Percentiles rank a stretch among this genome's conserved stretches.
Conservation (phyloP, 495 filamentous ascomycete genomes). For the Talaromyces borbonicus region DNA sequence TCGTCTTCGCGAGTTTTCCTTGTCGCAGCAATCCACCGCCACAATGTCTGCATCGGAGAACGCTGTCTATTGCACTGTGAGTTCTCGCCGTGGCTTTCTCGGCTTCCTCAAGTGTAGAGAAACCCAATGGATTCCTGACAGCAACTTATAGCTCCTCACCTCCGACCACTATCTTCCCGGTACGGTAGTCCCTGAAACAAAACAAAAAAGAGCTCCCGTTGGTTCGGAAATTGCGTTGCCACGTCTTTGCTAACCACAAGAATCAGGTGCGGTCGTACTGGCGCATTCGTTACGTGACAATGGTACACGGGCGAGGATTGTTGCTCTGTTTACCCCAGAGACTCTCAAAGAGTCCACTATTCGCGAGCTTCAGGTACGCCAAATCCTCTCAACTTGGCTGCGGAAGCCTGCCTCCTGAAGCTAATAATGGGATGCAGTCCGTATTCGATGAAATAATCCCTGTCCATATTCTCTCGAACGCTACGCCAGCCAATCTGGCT, state of each 20-base stretch:
- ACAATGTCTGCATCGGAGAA: constrained; percentile 23
- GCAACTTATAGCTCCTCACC: constrained; percentile 60
- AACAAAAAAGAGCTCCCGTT: no score
- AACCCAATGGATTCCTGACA: constrained; percentile 1
- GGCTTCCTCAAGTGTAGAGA: not conserved
- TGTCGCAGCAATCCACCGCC: not conserved
- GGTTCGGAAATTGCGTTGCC: not conserved
- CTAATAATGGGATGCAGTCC: constrained; percentile 38
- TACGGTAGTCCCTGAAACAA: constrained; percentile 28
- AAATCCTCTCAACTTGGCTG: not conserved
- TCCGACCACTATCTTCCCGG: constrained; percentile 88
- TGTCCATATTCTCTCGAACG: constrained; percentile 66
- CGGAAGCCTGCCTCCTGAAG: not conserved
- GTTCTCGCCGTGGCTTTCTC: constrained; percentile 3
- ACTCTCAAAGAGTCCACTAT: constrained; percentile 62
- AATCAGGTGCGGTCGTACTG: constrained; percentile 77
- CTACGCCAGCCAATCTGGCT: constrained; percentile 69
- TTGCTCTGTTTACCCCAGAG: constrained; percentile 71
- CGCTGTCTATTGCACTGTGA: constrained; percentile 51
- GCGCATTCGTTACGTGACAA: constrained; percentile 92
- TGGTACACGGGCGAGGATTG: constrained; percentile 77
- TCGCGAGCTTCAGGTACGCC: constrained; percentile 61
- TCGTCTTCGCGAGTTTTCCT: no score
- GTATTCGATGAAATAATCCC: constrained; percentile 86
- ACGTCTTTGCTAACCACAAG: constrained; percentile 14